A percentile compares a stretch with the other conserved stretches of the same genome.
Evolutionary conservation across 2,329 filamentous ascomycete species (phyloP).

Genomic region (Periconia sp.): DNA sequence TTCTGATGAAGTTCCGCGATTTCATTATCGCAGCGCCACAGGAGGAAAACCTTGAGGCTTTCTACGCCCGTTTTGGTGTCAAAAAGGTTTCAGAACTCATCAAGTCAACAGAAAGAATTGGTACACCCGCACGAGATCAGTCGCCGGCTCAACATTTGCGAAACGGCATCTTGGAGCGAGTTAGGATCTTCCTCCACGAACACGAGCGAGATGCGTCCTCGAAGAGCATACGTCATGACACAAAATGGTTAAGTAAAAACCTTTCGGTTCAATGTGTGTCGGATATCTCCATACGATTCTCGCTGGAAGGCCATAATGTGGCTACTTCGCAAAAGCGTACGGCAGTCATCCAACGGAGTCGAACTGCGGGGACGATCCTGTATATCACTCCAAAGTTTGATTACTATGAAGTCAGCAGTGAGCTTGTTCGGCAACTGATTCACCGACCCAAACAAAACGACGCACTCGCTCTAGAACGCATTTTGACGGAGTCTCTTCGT

Average conservation of each 20-base stretch:
- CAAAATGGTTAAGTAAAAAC: slow-evolving; percentile 88
- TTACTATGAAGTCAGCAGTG: slow-evolving; percentile 90
- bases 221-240: slow-evolving; percentile 78
- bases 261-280: slow-evolving; percentile 78
- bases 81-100: slow-evolving; percentile 77
- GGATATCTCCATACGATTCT: slow-evolving; percentile 76
- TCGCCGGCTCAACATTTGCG: slow-evolving; percentile 71
- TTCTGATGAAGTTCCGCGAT: slow-evolving; percentile 86
- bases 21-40: slow-evolving; percentile 85
- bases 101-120: slow-evolving; percentile 77
- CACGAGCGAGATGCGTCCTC: slow-evolving; percentile 68
- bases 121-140: slow-evolving; percentile 70
- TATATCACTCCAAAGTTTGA: slow-evolving; percentile 80
- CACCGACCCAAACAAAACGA: slow-evolving; percentile 85
- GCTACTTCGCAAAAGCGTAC: slow-evolving; percentile 52
- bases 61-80: slow-evolving; percentile 83
- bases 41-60: slow-evolving; percentile 83
- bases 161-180: slow-evolving; percentile 84
- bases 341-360: slow-evolving; percentile 77
- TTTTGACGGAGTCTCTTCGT: slow-evolving; percentile 83
- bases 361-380: slow-evolving; percentile 69
- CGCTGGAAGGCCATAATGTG: slow-evolving; percentile 74
- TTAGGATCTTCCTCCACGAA: slow-evolving; percentile 88
- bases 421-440: slow-evolving; percentile 80
- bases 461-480: slow-evolving; percentile 87